These are phyloP conservation scores for Geranium incanum DNA, from an alignment of 441 rosid genomes.

Conservation along the genomic window DNA sequence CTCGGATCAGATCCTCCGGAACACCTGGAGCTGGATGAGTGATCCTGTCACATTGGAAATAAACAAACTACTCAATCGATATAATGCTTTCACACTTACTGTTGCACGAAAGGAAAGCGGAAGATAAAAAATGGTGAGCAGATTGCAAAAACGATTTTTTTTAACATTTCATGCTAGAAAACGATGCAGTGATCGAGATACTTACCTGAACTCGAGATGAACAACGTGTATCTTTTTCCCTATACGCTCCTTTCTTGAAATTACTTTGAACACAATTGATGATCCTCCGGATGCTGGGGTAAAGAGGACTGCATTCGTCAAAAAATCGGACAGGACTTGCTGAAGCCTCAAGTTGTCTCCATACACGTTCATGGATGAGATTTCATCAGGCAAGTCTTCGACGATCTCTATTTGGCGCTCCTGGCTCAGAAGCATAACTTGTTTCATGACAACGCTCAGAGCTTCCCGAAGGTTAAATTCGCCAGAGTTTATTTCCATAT, in stretches of 20 bases:
- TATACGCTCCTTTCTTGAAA: conserved; percentile 41
- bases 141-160: too few species aligned
- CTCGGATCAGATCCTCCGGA: conserved; percentile 54
- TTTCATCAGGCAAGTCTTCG: conserved; percentile 40
- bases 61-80: not conserved
- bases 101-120: too few species aligned
- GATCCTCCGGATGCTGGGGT: conserved; percentile 51
- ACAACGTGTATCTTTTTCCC: conserved; percentile 52
- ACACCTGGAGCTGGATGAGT: conserved; percentile 73
- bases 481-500: conserved; percentile 36
- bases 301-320: conserved; percentile 46
- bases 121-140: too few species aligned
- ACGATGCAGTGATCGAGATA: not conserved
- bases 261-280: conserved; percentile 42
- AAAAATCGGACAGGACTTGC: conserved; percentile 65
- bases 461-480: conserved; percentile 62
- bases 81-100: too few species aligned
- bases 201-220: conserved; percentile 66
- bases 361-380: conserved; percentile 44
- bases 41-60: conserved; percentile 29
- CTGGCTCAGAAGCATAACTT: conserved; percentile 48
- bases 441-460: conserved; percentile 50
- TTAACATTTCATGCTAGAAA: too few species aligned
- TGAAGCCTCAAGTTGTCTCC: conserved; percentile 77
- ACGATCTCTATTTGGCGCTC: conserved; percentile 49